Evolutionary conservation across 2,329 filamentous ascomycete species (phyloP).

Genomic region (Chaetomiaceae sp.): DNA sequence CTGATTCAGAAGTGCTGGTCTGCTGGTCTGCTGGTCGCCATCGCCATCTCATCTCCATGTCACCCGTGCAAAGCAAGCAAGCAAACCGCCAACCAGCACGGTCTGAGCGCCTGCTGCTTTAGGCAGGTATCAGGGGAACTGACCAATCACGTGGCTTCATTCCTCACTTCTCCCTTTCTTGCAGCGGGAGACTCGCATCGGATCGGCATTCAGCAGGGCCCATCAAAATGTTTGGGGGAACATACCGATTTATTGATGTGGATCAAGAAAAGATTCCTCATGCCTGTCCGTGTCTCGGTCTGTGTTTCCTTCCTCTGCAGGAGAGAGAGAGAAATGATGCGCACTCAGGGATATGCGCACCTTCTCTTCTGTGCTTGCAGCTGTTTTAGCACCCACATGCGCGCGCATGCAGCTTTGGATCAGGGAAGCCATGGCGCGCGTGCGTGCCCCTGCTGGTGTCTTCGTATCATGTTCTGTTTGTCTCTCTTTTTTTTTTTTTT

Average conservation of each 20-base stretch:
- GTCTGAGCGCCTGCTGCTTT: conserved; percentile 20
- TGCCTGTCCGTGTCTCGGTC: background rate
- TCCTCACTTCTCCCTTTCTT: too few species aligned
- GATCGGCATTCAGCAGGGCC: conserved; percentile 6
- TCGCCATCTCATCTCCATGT: too few species aligned
- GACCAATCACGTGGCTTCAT: conserved; percentile 22
- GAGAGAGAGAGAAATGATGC: background rate
- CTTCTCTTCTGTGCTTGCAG: background rate
- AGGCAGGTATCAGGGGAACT: conserved; percentile 24
- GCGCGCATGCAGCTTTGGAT: too few species aligned
- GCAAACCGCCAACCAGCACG: background rate
- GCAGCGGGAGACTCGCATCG: too few species aligned
- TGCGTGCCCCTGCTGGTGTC: too few species aligned
- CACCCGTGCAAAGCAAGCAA: too few species aligned
- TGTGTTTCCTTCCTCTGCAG: conserved; percentile 7
- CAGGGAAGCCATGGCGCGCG: too few species aligned
- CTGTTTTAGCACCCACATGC: too few species aligned
- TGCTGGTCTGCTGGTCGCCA: too few species aligned
- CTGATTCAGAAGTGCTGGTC: too few species aligned
- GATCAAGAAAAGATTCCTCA: conserved; percentile 2
- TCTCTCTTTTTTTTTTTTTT: background rate
- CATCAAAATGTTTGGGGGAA: too few species aligned
- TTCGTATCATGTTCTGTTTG: too few species aligned
- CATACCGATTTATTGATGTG: background rate
- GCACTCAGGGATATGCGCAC: background rate